phyloP scores from a whole-genome alignment of 2,329 filamentous ascomycete species.

The Calonectria pseudoturangicola region DNA sequence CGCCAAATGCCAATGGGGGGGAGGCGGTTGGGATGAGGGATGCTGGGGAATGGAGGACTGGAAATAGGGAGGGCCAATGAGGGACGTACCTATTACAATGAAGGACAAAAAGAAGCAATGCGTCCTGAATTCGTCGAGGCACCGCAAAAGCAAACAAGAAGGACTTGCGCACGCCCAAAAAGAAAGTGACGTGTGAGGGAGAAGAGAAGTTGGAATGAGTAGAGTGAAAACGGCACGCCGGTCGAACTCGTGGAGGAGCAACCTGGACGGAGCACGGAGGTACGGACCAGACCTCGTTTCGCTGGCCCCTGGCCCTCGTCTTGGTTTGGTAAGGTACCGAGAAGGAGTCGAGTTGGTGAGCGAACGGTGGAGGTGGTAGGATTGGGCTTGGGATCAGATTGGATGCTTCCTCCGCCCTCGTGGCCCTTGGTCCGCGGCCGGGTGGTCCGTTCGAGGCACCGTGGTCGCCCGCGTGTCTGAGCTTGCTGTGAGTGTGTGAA shows the following conservation, averaged over 20 bases:
- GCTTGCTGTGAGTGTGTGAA: conserved; percentile 32
- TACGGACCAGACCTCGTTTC: conserved; percentile 35
- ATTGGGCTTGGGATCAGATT: conserved; percentile 40
- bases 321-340: conserved; percentile 32
- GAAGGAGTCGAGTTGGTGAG: conserved; percentile 28
- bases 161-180: conserved; percentile 31
- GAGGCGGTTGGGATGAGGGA: conserved; percentile 23
- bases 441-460: conserved; percentile 33
- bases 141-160: conserved; percentile 49
- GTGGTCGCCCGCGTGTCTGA: conserved; percentile 28
- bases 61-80: conserved; percentile 46
- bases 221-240: conserved; percentile 34
- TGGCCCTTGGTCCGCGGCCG: conserved; percentile 30
- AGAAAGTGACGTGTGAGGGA: conserved; percentile 23
- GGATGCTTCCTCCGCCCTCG: conserved; percentile 34
- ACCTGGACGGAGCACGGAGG: conserved; percentile 20
- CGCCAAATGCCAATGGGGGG: conserved; percentile 21
- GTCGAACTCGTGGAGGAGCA: conserved; percentile 35
- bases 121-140: conserved; percentile 38
- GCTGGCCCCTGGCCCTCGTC: conserved; percentile 36
- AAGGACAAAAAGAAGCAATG: conserved; percentile 40
- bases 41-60: conserved; percentile 35
- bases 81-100: conserved; percentile 47
- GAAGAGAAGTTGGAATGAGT: conserved; percentile 38
- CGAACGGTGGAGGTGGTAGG: conserved; percentile 39